Evolutionary conservation across 352 stramenopile species (phyloP).

Genomic region (Phytophthora podocarpi): DNA sequence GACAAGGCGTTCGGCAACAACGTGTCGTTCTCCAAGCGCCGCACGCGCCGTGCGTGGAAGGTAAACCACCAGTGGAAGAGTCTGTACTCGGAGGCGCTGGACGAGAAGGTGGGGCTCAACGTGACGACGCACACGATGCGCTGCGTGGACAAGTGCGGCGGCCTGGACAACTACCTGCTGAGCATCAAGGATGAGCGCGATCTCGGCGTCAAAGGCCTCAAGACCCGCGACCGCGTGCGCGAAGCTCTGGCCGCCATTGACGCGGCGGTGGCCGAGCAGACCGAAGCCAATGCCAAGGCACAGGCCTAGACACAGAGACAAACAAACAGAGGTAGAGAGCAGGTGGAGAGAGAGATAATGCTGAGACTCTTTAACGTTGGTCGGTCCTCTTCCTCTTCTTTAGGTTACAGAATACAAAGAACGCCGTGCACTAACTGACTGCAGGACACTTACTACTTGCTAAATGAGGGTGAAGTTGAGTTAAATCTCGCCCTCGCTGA

Average conservation of each 20-base stretch:
- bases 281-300: not conserved
- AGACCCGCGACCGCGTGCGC: constrained; percentile 60
- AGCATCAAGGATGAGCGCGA: constrained; percentile 87
- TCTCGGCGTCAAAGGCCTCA: constrained; percentile 71
- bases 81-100: constrained; percentile 90
- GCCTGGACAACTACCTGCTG: constrained; percentile 95
- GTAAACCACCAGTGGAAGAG: constrained; percentile 93
- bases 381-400: not conserved
- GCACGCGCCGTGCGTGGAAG: constrained; percentile 92
- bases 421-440: too few relatives aligned
- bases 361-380: too few relatives aligned
- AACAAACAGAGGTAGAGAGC: too few relatives aligned
- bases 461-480: not conserved
- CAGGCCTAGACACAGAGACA: not conserved
- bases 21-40: constrained; percentile 93
- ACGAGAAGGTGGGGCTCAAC: constrained; percentile 94
- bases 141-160: constrained; percentile 93
- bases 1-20: constrained; percentile 96
- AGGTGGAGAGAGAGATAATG: too few relatives aligned
- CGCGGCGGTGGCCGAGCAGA: not conserved
- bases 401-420: constrained; percentile 19
- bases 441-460: constrained; percentile 13
- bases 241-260: constrained; percentile 47
- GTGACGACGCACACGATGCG: constrained; percentile 92
- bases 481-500: constrained; percentile 53